Evolutionary conservation across 139 green algal species (phyloP), one percentile per base, ranked within the genome.

Genomic region (Tetraselmis striata): DNA sequence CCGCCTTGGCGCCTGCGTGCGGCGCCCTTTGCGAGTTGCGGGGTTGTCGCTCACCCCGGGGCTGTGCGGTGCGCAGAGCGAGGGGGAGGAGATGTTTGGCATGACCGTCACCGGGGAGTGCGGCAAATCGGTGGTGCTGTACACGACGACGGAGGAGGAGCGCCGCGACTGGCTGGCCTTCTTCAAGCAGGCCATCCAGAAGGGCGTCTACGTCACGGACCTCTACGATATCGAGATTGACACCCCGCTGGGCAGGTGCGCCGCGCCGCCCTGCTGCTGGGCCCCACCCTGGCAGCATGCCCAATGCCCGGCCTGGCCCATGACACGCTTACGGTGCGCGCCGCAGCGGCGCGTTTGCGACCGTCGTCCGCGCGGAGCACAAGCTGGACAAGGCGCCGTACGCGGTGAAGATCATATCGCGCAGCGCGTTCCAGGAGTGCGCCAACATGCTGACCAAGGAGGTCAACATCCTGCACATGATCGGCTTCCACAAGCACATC

Each of bases 391-490:
- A 67, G 45, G 11, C 11, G 18, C 5, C 18, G 45, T 67, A 67
- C 45, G 77, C 77, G 1, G 11, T 80, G 77, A 80, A 80, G 25
- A 28, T 80, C 1, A 74, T 80, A 2, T 29, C 30, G 18, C 30
- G 77, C 2, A 30, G 29, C 11, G 77, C 58, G 11, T 82, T 45
- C 59, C 45, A 32, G 59, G 45, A 77, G 28, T 59, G 75, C 67
- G 29, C 45, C 2, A 26, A 59, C 23, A 32, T 77, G n/a, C 2
- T 84, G 81, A 32, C 23, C 30, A 79, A 84, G 32, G 81, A 84
- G 81, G 76, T 84, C 75, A 76, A 32, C 18, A 77, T 84, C 27
- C 75, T 84, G 75, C 77, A 80, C 28, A 81, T 81, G 28, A 2
- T 84, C 28, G 81, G 58, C 0, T 28, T 30, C n/a, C 81, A 84